Evolutionary conservation across 1,139 yeast genomes (phyloP), one percentile per base, ranked within the genome.

Genomic region (Yamadazyma dendronema): DNA sequence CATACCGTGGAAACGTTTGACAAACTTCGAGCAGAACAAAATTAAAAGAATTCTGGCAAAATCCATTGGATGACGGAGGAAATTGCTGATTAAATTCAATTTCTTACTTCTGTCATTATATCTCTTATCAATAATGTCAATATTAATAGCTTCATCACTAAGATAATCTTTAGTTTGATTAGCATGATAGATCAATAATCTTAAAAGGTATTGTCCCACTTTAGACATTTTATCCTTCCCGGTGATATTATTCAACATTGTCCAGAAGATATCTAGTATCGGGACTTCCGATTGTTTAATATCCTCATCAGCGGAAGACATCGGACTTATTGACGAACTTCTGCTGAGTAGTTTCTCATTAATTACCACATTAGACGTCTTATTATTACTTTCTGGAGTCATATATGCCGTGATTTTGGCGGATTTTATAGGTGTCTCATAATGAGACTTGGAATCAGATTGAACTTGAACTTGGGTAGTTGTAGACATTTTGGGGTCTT

Each of bases 211-310:
- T 49, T 80, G 84, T 21, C 79, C 65, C 4, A 79, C 65, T 50
- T 84, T 84, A 25, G 87, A 84, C 47, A 81, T 43, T 50, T 82
- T 81, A 52, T 84, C 92, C 54, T 83, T 84, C 25, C 90, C 90
- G 2, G 77, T 70, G 19, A 82, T 57, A 39, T 73, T 72, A 42
- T 72, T 74, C 40, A 81, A 57, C 61, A 77, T 61, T 27, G 65
- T 62, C 61, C 79, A 72, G 39, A 80, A 62, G 4, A 81, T 61
- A 35, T 77, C 81, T 55, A 47, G 15, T 3, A 31, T n/a, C 2
- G 35, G 63, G 43, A 40, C 38, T 15, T 37, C 30, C 26, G 28
- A 35, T 4, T 29, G 9, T 8, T 31, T 16, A 3, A 16, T 4
- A 8, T 26, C 29, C 12, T 24, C 27, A 4, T 31, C 30, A 11